A percentile compares a stretch with the other conserved stretches of the same genome.
These are phyloP conservation scores for Primulina tabacum DNA, from an alignment of 257 asterid species.

Conservation along the genomic window DNA sequence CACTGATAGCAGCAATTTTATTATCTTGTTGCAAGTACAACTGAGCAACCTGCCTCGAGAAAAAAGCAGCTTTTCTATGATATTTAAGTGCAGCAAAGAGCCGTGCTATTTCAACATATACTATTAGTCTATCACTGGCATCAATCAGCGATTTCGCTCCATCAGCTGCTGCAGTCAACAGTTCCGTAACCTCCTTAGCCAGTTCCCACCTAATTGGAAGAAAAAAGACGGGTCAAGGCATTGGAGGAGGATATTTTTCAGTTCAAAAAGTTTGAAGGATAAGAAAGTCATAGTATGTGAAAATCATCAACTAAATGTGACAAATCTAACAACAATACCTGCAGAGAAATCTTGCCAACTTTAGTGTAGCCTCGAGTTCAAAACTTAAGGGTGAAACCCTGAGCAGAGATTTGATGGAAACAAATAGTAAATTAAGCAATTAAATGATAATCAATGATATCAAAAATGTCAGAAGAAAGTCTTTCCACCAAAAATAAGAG, in stretches of 20 bases:
- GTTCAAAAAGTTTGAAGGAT: slow-evolving; percentile 15
- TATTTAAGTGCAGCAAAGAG: slow-evolving; percentile 94
- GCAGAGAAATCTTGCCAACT: slow-evolving; percentile 96
- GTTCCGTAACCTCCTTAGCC: slow-evolving; percentile 89
- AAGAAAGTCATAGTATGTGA: background rate
- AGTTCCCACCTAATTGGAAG: slow-evolving; percentile 70
- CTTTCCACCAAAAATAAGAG: background rate
- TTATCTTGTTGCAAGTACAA: slow-evolving; percentile 94
- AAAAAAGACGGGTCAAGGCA: slow-evolving; percentile 17
- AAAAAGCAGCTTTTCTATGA: slow-evolving; percentile 96
- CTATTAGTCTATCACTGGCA: slow-evolving; percentile 88
- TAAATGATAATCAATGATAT: slow-evolving; percentile 13
- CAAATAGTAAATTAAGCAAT: slow-evolving; percentile 21
- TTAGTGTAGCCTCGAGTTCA: slow-evolving; percentile 95
- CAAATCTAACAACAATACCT: slow-evolving; percentile 48
- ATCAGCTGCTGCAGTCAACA: slow-evolving; percentile 92
- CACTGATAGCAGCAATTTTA: slow-evolving; percentile 91
- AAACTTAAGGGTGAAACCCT: slow-evolving; percentile 98
- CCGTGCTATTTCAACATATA: slow-evolving; percentile 87
- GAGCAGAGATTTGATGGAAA: slow-evolving; percentile 25
- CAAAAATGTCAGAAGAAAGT: background rate
- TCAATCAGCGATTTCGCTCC: slow-evolving; percentile 95
- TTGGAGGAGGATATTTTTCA: background rate
- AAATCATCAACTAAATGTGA: slow-evolving; percentile 17
- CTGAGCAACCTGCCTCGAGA: slow-evolving; percentile 98